A percentile compares a stretch with the other conserved stretches of the same genome.
Conservation (phyloP, 345 rosid species). For the Noccaea caerulescens region DNA sequence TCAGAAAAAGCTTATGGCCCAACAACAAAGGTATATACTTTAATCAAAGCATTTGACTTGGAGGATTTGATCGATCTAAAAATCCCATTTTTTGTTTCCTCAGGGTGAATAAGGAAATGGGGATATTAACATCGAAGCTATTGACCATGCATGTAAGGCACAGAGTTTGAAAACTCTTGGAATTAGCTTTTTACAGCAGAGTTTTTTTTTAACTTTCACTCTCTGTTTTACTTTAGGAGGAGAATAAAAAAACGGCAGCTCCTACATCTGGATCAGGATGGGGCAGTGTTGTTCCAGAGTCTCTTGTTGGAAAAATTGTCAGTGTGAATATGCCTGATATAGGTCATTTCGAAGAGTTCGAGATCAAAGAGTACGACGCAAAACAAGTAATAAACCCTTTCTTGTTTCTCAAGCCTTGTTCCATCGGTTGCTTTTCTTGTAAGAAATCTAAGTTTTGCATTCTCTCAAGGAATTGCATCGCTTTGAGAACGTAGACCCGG, state of each 20-base stretch:
- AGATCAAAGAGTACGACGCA: conserved; percentile 21
- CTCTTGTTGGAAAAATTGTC: conserved; percentile 21
- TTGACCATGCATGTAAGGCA: conserved; percentile 10
- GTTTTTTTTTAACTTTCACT: neutral
- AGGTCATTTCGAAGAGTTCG: neutral
- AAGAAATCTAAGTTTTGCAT: neutral
- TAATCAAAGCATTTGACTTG: conserved; percentile 9
- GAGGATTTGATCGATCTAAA: neutral
- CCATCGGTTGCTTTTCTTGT: neutral
- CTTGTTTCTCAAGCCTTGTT: conserved; percentile 1
- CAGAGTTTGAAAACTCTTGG: neutral
- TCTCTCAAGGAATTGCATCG: conserved; percentile 27
- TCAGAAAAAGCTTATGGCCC: neutral
- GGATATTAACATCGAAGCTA: neutral
- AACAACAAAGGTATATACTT: conserved; percentile 3
- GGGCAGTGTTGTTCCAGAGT: conserved; percentile 4
- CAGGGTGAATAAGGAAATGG: conserved; percentile 7
- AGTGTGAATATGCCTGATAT: neutral
- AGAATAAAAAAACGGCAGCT: neutral
- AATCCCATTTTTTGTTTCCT: neutral
- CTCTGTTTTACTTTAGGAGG: neutral
- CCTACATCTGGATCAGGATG: neutral
- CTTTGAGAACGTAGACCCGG: neutral
- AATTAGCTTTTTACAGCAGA: neutral
- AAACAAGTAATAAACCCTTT: conserved; percentile 10